Evolutionary conservation across 139 green algal species (phyloP).

Genomic region (Limnomonas spitsbergensis): DNA sequence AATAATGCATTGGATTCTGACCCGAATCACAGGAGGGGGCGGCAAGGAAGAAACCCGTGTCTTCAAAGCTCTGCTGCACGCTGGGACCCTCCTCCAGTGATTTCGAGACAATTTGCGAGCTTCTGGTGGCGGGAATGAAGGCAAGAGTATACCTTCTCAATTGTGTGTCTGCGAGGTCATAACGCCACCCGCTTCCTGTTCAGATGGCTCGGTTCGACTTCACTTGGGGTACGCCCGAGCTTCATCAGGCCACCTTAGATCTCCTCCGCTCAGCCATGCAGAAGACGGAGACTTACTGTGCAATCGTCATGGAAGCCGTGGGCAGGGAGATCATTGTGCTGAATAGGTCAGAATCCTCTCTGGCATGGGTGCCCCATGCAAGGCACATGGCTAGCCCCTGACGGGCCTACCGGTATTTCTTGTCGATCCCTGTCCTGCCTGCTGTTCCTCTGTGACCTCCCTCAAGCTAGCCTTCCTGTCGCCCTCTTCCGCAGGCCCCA

Average conservation of each 20-base stretch:
- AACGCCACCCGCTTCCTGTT: neutral
- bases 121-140: slow-evolving; percentile 72
- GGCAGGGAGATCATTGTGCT: slow-evolving; percentile 65
- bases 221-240: slow-evolving; percentile 51
- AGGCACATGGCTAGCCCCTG: too few relatives aligned
- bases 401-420: too few relatives aligned
- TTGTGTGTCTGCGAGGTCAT: neutral
- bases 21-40: neutral
- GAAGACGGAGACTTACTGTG: slow-evolving; percentile 65
- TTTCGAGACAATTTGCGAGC: slow-evolving; percentile 54
- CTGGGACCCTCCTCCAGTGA: slow-evolving; percentile 67
- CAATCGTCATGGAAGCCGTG: slow-evolving; percentile 76
- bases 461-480: too few relatives aligned
- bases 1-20: neutral
- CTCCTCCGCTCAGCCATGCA: slow-evolving; percentile 70
- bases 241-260: slow-evolving; percentile 63
- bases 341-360: slow-evolving; percentile 49
- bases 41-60: neutral
- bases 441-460: too few relatives aligned
- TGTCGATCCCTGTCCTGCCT: too few relatives aligned
- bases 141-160: slow-evolving; percentile 23
- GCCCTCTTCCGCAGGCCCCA: slow-evolving; percentile 28
- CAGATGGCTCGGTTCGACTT: slow-evolving; percentile 63
- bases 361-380: too few relatives aligned
- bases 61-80: slow-evolving; percentile 57